phyloP scores from a whole-genome alignment of 1,139 yeast genomes.

The Candida pseudoviswanathii region DNA sequence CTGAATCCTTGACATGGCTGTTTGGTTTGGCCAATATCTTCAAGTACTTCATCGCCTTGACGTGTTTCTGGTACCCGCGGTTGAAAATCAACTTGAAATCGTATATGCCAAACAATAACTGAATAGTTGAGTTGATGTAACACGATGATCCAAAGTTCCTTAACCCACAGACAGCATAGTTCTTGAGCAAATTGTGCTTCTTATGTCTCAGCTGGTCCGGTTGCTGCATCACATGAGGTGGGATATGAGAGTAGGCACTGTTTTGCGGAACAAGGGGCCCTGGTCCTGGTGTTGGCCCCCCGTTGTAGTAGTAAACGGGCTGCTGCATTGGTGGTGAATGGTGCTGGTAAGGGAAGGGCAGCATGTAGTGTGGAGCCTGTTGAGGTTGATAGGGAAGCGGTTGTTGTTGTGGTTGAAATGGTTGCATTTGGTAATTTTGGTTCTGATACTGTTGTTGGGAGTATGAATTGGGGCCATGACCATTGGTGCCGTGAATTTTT shows the following conservation, averaged over 20 bases:
- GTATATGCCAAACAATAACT: conserved; percentile 59
- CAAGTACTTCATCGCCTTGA: conserved; percentile 34
- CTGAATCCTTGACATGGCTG: conserved; percentile 30
- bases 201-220: conserved; percentile 23
- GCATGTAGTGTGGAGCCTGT: not conserved
- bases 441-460: not conserved
- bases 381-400: not conserved
- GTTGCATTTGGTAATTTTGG: not conserved
- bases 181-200: conserved; percentile 37
- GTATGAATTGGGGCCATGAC: not conserved
- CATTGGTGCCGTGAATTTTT: conserved; percentile 1
- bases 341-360: not conserved
- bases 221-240: conserved; percentile 20
- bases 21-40: conserved; percentile 20
- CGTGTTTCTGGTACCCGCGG: conserved; percentile 43
- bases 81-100: conserved; percentile 45
- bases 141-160: conserved; percentile 73
- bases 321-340: not conserved
- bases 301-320: not conserved
- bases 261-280: not conserved
- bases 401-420: not conserved
- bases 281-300: not conserved
- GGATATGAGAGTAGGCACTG: conserved; percentile 11
- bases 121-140: conserved; percentile 70
- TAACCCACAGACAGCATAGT: conserved; percentile 62